phyloP scores from a whole-genome alignment of 139 green algal genomes.

The Chlorella sorokiniana region DNA sequence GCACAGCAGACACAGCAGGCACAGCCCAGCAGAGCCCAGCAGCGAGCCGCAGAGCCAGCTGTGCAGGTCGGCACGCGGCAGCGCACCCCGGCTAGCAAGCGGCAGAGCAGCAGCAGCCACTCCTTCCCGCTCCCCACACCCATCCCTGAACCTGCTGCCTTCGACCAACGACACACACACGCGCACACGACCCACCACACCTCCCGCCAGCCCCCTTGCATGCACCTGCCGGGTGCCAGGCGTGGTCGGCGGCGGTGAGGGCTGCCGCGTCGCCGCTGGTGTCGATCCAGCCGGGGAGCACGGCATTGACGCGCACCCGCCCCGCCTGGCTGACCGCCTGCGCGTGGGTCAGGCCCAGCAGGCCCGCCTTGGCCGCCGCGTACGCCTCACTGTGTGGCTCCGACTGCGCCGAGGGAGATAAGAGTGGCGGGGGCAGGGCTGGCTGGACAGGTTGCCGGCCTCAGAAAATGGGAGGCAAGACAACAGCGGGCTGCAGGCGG shows the following conservation, averaged over 20 bases:
- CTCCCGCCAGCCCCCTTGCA: not conserved
- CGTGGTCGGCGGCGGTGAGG: slow-evolving; percentile 48
- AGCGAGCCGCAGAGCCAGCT: too few species aligned
- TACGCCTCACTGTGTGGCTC: slow-evolving; percentile 63
- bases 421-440: not conserved
- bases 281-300: slow-evolving; percentile 67
- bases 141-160: too few species aligned
- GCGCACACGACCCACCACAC: not conserved
- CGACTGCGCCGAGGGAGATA: slow-evolving; percentile 29
- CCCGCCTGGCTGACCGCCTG: slow-evolving; percentile 35
- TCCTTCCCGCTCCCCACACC: too few species aligned
- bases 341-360: slow-evolving; percentile 63
- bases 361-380: slow-evolving; percentile 56
- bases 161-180: too few species aligned
- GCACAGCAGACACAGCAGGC: too few species aligned
- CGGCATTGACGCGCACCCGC: slow-evolving; percentile 43
- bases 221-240: slow-evolving; percentile 56
- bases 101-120: too few species aligned
- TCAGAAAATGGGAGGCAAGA: not conserved
- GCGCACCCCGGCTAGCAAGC: too few species aligned
- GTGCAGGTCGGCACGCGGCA: too few species aligned
- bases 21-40: too few species aligned
- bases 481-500: not conserved
- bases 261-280: slow-evolving; percentile 31
- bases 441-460: not conserved